Base-by-base conservation (phyloP, 169 alveolate species). In the Eimeria necatrix region DNA sequence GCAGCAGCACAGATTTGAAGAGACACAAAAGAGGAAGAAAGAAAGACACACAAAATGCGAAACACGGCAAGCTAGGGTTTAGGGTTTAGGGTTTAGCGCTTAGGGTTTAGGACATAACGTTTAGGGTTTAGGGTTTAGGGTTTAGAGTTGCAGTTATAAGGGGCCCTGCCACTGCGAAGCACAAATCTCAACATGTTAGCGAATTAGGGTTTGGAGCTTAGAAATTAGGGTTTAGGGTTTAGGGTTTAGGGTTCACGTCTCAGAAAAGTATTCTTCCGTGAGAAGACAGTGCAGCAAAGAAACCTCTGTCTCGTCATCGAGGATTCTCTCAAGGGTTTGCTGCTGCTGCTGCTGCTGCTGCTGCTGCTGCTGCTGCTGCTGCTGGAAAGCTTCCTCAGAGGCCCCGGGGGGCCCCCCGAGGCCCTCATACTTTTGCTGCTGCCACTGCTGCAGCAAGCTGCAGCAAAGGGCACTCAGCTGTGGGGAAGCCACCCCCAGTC, bases 21-120 rank as follows among this genome's bases (percentile, higher is more conserved):
- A 3, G 83, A 4, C 56, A 20, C 51, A 4, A 4, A 12, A 12
- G 10, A 4, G 16, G 51, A 10, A 32, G 51, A n/a, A 48, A 3
- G 51, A 4, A n/a, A 71, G 41, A 22, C 22, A 4, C 48, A 4
- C 48, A 5, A 41, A 71, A 71, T 18, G n/a, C 48, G 9, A 6
- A 41, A 71, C 7, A 20, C n/a, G 4, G 12, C 9, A 71, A 26
- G 51, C 56, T 41, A 71, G 32, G 83, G 48, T 61, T 61, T 61
- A 61, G 73, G 73, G 73, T 61, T 61, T 61, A 61, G 73, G 73
- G 73, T 61, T 61, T 61, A 61, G 73, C 32, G 73, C n/a, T 61
- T 61, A 61, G 73, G 73, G 73, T 61, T 61, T 61, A 61, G 73
- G 73, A 24, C n/a, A 18, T 61, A 61, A 24, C 32, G 73, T 61